Evolutionary conservation across 495 filamentous ascomycete species (phyloP).

Genomic region (Penicillium manginii): DNA sequence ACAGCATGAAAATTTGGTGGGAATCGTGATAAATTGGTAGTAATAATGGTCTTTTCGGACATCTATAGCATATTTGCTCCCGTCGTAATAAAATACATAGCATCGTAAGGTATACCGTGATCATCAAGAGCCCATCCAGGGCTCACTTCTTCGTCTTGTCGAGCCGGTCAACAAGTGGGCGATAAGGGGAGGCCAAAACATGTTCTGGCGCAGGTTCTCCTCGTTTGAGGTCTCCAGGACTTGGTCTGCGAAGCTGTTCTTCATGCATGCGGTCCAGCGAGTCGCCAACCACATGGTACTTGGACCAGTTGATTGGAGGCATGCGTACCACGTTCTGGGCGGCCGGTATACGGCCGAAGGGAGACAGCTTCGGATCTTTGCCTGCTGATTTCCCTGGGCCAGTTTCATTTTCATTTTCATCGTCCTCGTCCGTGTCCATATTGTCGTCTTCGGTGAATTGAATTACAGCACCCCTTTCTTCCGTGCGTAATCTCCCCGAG

Average conservation of each 20-base stretch:
- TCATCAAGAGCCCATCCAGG: slow-evolving; percentile 14
- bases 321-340: slow-evolving; percentile 84
- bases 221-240: slow-evolving; percentile 53
- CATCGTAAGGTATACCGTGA: slow-evolving; percentile 18
- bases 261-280: slow-evolving; percentile 80
- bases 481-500: slow-evolving; percentile 54
- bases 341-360: slow-evolving; percentile 62
- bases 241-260: slow-evolving; percentile 71
- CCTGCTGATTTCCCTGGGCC: slow-evolving; percentile 17
- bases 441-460: slow-evolving; percentile 43
- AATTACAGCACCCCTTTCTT: slow-evolving; percentile 43
- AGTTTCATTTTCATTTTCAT: slow-evolving; percentile 13
- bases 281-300: slow-evolving; percentile 83
- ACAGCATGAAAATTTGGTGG: not conserved
- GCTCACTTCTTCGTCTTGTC: slow-evolving; percentile 50
- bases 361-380: slow-evolving; percentile 26
- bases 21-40: not conserved
- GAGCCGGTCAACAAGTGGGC: slow-evolving; percentile 67
- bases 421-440: slow-evolving; percentile 37
- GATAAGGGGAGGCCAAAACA: slow-evolving; percentile 73
- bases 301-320: slow-evolving; percentile 88
- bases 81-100: slow-evolving; percentile 23
- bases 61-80: slow-evolving; percentile 12
- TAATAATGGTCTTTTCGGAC: slow-evolving; percentile 1
- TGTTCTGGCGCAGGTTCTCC: slow-evolving; percentile 50